Conservation (phyloP, 208 protist genomes). For the Crithidia fasciculata region DNA sequence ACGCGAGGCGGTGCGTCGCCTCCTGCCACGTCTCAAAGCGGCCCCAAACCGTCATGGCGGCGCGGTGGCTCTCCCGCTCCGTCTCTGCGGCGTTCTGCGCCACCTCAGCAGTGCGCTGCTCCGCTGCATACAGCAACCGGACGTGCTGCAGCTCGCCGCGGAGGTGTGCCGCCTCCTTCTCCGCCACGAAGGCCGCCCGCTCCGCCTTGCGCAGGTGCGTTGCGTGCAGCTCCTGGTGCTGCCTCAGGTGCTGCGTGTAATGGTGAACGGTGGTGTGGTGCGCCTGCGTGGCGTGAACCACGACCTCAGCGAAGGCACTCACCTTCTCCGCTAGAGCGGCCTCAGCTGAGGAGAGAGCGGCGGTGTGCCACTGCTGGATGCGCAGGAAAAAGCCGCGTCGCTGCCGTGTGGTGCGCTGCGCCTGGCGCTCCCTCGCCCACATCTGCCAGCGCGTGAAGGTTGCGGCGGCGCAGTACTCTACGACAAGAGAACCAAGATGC, state of each 20-base stretch:
- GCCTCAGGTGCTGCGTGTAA: slow-evolving; percentile 2
- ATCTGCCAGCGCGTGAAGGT: slow-evolving; percentile 41
- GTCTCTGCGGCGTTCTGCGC: neutral
- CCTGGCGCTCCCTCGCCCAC: slow-evolving; percentile 27
- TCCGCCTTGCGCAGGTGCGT: slow-evolving; percentile 14
- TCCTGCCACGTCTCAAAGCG: slow-evolving; percentile 13
- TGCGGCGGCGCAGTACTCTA: slow-evolving; percentile 54
- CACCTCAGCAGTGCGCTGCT: slow-evolving; percentile 9
- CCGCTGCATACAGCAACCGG: slow-evolving; percentile 14
- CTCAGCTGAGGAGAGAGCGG: neutral
- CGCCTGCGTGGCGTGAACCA: neutral
- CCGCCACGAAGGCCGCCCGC: slow-evolving; percentile 1
- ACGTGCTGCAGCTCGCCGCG: slow-evolving; percentile 24
- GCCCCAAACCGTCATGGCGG: neutral
- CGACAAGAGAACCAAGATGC: slow-evolving; percentile 32
- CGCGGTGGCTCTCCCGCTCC: slow-evolving; percentile 12
- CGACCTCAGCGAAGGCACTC: neutral
- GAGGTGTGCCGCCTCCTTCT: slow-evolving; percentile 12
- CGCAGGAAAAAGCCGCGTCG: slow-evolving; percentile 6
- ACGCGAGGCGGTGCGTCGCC: neutral
- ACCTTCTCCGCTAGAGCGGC: slow-evolving; percentile 1
- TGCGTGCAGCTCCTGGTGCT: slow-evolving; percentile 7
- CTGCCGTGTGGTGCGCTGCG: slow-evolving; percentile 10
- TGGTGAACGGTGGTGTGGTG: neutral
- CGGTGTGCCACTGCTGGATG: slow-evolving; percentile 8